phyloP scores from a whole-genome alignment of 352 stramenopile species.

The Pythium scleroteichum region DNA sequence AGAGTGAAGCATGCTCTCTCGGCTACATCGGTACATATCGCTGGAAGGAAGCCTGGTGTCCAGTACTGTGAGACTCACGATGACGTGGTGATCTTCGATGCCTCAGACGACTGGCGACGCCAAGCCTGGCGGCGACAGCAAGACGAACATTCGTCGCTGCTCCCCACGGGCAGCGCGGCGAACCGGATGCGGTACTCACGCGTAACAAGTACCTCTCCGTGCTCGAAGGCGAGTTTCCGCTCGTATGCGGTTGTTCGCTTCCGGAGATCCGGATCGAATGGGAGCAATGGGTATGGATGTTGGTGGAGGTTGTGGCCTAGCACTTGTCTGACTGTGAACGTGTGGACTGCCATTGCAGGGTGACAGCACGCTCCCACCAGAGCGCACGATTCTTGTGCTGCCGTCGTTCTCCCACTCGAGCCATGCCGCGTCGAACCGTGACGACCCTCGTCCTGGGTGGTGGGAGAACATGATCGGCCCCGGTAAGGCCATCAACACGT shows the following conservation, averaged over 20 bases:
- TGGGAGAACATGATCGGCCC: conserved; percentile 89
- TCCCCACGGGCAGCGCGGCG: conserved; percentile 26
- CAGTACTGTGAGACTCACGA: background rate
- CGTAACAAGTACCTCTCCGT: conserved; percentile 79
- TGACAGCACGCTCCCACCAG: conserved; percentile 59
- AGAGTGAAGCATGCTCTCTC: conserved; percentile 13
- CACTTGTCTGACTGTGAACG: background rate
- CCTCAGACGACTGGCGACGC: conserved; percentile 1
- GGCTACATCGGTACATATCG: conserved; percentile 18
- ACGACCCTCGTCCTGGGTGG: conserved; percentile 80
- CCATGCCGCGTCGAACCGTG: conserved; percentile 79
- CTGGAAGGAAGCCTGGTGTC: background rate
- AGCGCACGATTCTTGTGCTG: conserved; percentile 81
- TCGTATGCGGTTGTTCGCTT: conserved; percentile 55
- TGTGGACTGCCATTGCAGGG: conserved; percentile 28
- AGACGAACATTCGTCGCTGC: conserved; percentile 44
- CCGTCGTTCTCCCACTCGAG: conserved; percentile 89
- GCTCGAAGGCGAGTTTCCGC: conserved; percentile 57
- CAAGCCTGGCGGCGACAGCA: conserved; percentile 5
- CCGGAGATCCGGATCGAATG: conserved; percentile 69
- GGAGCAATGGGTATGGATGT: conserved; percentile 71
- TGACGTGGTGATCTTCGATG: background rate
- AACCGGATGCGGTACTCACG: conserved; percentile 35
- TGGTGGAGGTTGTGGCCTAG: background rate
- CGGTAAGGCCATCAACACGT: conserved; percentile 86